Conservation (phyloP, 148 eudicot genomes). For the Amaranthus palmeri region DNA sequence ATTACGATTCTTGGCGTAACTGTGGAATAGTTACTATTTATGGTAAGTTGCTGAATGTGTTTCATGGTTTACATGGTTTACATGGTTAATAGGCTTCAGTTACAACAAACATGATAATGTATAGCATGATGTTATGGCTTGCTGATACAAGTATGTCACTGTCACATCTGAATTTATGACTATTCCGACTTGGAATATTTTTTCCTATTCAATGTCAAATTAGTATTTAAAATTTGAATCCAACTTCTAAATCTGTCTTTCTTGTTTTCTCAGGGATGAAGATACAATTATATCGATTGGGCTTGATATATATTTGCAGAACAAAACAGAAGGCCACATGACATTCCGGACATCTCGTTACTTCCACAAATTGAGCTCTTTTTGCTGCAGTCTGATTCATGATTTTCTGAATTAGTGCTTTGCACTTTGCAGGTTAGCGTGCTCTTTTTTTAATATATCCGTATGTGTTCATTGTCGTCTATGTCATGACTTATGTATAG, state of each 20-base stretch:
- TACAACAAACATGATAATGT: neutral
- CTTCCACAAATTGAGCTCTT: neutral
- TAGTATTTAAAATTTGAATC: neutral
- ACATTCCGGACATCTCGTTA: neutral
- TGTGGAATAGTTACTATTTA: neutral
- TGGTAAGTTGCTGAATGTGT: neutral
- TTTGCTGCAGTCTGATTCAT: neutral
- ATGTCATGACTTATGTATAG: no score
- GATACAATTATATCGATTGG: neutral
- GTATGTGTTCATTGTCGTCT: no score
- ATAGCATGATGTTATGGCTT: neutral
- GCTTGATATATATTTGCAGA: neutral
- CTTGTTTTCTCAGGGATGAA: slow-evolving; percentile 3
- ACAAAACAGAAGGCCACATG: neutral
- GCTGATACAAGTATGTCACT: neutral
- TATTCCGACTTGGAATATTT: neutral
- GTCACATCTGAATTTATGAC: neutral
- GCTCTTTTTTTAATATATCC: neutral
- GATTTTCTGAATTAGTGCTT: neutral
- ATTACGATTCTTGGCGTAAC: neutral
- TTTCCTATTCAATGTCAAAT: neutral
- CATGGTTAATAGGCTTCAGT: no score
- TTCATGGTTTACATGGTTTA: neutral
- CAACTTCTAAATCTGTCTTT: neutral
- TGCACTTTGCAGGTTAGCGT: slow-evolving; percentile 3